A percentile compares a stretch with the other conserved stretches of the same genome.
These are phyloP conservation scores for Nitzschia inconspicua DNA, from an alignment of 108 stramenopile genomes.

Conservation along the genomic window DNA sequence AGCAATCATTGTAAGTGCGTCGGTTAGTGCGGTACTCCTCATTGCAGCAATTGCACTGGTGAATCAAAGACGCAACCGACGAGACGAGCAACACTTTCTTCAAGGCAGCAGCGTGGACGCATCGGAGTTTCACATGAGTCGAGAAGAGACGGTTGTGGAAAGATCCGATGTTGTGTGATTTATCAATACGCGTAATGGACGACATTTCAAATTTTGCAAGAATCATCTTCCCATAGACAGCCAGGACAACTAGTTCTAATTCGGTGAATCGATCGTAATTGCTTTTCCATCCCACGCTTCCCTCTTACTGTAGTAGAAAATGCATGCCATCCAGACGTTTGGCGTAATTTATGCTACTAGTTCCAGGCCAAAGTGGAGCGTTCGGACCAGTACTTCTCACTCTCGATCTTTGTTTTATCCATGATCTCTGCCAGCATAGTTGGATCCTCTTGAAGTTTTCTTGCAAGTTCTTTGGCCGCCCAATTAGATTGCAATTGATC, in stretches of 20 bases:
- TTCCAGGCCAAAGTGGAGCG: constrained; percentile 65
- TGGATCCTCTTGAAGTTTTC: constrained; percentile 33
- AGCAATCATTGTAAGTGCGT: constrained; percentile 9
- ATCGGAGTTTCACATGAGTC: neutral
- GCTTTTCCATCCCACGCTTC: too few species aligned
- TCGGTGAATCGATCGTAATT: too few species aligned
- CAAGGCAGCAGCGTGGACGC: neutral
- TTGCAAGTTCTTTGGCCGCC: constrained; percentile 33
- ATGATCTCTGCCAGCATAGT: constrained; percentile 47
- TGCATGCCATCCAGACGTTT: too few species aligned
- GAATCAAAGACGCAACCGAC: neutral
- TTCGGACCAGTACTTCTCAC: constrained; percentile 65
- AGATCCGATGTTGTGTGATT: neutral
- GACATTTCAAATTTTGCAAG: neutral
- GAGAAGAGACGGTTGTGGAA: neutral
- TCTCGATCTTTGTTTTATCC: constrained; percentile 42
- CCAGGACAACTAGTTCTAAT: too few species aligned
- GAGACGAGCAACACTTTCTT: constrained; percentile 4
- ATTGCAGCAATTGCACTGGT: constrained; percentile 9
- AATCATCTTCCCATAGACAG: neutral
- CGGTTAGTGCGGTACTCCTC: constrained; percentile 12
- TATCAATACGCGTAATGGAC: neutral
- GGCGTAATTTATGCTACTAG: too few species aligned
- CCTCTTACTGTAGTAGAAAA: too few species aligned
- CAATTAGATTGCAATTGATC: constrained; percentile 67